These are phyloP conservation scores for Botrytis squamosa DNA, from an alignment of 2,329 filamentous ascomycete species.

Conservation along the genomic window DNA sequence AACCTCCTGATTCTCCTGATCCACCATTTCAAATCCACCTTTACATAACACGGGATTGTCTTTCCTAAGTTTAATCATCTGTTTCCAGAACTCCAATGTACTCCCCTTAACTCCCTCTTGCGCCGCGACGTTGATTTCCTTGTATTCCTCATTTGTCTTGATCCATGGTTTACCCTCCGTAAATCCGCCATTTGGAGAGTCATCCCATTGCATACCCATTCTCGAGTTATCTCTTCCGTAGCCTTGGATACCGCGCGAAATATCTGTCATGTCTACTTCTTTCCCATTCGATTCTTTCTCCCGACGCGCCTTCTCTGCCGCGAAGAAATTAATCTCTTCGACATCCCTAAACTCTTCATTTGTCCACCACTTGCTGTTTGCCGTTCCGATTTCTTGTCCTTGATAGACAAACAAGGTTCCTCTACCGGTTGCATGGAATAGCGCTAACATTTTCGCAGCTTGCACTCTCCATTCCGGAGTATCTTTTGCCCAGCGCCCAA, in stretches of 20 bases:
- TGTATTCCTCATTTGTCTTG: constrained; percentile 55
- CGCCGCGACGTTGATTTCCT: constrained; percentile 44
- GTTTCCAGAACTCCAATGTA: constrained; percentile 28
- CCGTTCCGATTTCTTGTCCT: constrained; percentile 60
- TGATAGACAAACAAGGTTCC: constrained; percentile 61
- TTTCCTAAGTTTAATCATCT: constrained; percentile 26
- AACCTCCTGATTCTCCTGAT: constrained; percentile 17
- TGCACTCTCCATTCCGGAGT: constrained; percentile 43
- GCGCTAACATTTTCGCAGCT: constrained; percentile 54
- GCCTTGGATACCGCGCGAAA: constrained; percentile 51
- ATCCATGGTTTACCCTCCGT: constrained; percentile 53
- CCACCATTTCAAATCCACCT: constrained; percentile 27
- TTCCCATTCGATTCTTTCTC: constrained; percentile 38
- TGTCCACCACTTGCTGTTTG: constrained; percentile 57
- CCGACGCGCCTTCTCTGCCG: constrained; percentile 24
- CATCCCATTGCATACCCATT: constrained; percentile 68
- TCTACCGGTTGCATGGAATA: constrained; percentile 48
- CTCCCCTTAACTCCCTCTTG: constrained; percentile 18
- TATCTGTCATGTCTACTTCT: constrained; percentile 37
- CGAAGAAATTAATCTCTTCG: constrained; percentile 52
- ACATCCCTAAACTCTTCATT: constrained; percentile 70
- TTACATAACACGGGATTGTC: constrained; percentile 28
- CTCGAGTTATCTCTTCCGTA: constrained; percentile 68
- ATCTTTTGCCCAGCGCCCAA: constrained; percentile 48
- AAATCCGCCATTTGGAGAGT: constrained; percentile 62